A percentile compares a stretch with the other conserved stretches of the same genome.
Conservation (phyloP, 1,284 basidiomycete species). For the Sporisorium reilianum region DNA sequence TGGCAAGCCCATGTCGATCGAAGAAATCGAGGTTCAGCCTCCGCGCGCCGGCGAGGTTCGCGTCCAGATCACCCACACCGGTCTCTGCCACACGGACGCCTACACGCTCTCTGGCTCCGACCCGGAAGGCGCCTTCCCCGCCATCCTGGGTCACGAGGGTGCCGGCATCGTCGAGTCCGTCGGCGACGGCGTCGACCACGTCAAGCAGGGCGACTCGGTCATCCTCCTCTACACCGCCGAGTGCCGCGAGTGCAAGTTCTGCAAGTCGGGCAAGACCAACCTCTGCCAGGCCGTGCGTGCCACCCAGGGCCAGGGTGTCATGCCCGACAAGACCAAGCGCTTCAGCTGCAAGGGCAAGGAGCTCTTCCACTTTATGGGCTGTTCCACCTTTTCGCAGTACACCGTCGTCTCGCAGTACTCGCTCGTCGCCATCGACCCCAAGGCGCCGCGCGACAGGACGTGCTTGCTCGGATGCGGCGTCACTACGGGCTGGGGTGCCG, state of each 20-base stretch:
- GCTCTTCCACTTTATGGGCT: constrained; percentile 97
- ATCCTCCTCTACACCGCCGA: constrained; percentile 75
- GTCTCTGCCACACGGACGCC: constrained; percentile 97
- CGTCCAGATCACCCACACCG: constrained; percentile 90
- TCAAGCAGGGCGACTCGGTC: constrained; percentile 78
- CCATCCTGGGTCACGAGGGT: constrained; percentile 78
- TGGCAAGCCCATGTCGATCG: constrained; percentile 86
- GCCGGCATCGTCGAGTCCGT: constrained; percentile 82
- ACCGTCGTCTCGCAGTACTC: constrained; percentile 98
- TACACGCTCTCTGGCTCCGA: constrained; percentile 97
- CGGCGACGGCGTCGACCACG: constrained; percentile 89
- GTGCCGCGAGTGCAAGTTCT: constrained; percentile 76
- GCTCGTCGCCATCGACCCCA: constrained; percentile 86
- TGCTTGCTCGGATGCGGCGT: constrained; percentile 95
- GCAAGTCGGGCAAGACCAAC: constrained; percentile 98
- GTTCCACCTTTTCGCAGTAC: constrained; percentile 98
- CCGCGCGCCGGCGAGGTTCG: constrained; percentile 91
- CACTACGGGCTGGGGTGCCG: constrained; percentile 95
- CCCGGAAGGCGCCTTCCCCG: constrained; percentile 94
- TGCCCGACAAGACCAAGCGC: constrained; percentile 92
- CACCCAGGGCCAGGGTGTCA: constrained; percentile 94
- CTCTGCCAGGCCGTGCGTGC: constrained; percentile 77
- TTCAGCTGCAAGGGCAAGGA: constrained; percentile 91
- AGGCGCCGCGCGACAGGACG: constrained; percentile 91
- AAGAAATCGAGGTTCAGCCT: constrained; percentile 92